These are phyloP conservation scores for Discostella stelligera DNA, from an alignment of 352 stramenopile genomes.

Conservation along the genomic window DNA sequence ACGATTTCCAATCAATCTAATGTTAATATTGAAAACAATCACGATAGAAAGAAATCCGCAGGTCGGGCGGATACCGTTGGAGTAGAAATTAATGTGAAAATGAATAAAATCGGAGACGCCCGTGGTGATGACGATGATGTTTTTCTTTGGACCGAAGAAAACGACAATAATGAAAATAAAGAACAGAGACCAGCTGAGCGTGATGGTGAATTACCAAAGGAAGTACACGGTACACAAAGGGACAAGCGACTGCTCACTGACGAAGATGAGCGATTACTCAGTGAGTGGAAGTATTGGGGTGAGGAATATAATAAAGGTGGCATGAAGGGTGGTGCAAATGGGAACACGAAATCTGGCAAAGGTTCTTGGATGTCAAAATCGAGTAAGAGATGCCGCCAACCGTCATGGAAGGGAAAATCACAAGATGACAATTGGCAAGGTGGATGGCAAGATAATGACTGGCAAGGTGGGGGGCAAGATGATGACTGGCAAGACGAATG, in stretches of 20 bases:
- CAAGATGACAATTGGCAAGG: not conserved
- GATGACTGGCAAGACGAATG: no score
- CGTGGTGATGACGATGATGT: conserved; percentile 12
- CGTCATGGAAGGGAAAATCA: conserved; percentile 1
- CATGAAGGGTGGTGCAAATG: not conserved
- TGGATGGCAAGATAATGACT: not conserved
- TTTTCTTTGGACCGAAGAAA: conserved; percentile 4
- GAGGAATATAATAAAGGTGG: not conserved
- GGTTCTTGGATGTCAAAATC: not conserved
- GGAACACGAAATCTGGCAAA: not conserved
- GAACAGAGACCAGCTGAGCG: not conserved
- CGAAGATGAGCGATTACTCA: not conserved
- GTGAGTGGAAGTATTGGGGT: conserved; percentile 9
- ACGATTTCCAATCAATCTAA: not conserved
- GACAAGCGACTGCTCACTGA: not conserved
- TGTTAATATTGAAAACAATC: no score
- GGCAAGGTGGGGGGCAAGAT: not conserved
- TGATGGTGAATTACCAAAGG: not conserved
- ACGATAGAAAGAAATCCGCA: not conserved
- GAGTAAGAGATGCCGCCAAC: conserved; percentile 10
- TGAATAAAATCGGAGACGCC: not conserved
- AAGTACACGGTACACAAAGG: not conserved
- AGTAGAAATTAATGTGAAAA: not conserved
- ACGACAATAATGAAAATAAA: not conserved
- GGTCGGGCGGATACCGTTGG: not conserved